These are phyloP conservation scores for Cyberlindnera misumaiensis DNA, from an alignment of 805 yeast genomes.

Conservation along the genomic window DNA sequence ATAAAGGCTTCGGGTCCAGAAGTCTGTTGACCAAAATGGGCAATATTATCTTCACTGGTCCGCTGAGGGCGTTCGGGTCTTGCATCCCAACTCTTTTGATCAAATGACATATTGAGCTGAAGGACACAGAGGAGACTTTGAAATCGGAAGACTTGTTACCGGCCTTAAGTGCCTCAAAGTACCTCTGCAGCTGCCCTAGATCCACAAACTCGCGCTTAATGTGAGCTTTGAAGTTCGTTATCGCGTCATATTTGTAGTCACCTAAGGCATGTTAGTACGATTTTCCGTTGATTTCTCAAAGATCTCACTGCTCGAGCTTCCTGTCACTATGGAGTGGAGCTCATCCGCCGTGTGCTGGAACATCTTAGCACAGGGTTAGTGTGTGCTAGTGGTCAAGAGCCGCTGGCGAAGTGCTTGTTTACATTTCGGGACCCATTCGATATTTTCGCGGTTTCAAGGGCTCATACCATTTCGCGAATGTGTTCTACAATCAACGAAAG, in stretches of 20 bases:
- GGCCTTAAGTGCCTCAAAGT: slow-evolving; percentile 41
- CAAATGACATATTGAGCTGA: slow-evolving; percentile 48
- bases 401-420: neutral
- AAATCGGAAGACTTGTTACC: slow-evolving; percentile 36
- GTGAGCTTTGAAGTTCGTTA: slow-evolving; percentile 39
- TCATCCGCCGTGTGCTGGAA: slow-evolving; percentile 15
- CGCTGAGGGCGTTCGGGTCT: slow-evolving; percentile 37
- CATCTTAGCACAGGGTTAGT: slow-evolving; percentile 5
- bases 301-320: slow-evolving; percentile 9
- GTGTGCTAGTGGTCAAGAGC: too few species aligned
- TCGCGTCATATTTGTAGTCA: slow-evolving; percentile 12
- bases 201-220: slow-evolving; percentile 51
- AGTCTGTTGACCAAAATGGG: slow-evolving; percentile 46
- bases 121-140: slow-evolving; percentile 35
- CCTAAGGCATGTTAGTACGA: slow-evolving; percentile 6
- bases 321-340: slow-evolving; percentile 6
- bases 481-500: neutral
- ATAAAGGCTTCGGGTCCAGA: slow-evolving; percentile 32
- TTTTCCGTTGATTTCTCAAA: neutral
- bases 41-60: slow-evolving; percentile 37
- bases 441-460: neutral
- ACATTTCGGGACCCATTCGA: slow-evolving; percentile 1
- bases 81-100: slow-evolving; percentile 54
- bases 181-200: slow-evolving; percentile 39
- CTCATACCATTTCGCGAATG: slow-evolving; percentile 1